Conservation (phyloP, 768 basidiomycete genomes). For the Leccinum truebloodii region DNA sequence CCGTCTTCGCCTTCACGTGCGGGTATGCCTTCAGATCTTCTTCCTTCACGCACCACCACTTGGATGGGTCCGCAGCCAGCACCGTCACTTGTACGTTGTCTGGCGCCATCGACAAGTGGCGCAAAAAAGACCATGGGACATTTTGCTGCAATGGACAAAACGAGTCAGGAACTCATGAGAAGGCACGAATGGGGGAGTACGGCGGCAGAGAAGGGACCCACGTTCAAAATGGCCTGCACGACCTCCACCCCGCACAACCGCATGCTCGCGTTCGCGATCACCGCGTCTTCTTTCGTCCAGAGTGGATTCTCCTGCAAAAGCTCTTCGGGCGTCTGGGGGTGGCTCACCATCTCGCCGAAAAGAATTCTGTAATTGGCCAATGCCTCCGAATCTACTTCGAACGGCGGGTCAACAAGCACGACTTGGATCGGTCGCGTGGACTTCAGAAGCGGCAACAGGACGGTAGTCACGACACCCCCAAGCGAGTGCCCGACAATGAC, state of each 20-base stretch:
- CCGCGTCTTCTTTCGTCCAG: constrained; percentile 11
- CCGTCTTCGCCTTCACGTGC: constrained; percentile 4
- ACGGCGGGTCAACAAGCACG: constrained; percentile 24
- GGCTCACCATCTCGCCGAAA: background rate
- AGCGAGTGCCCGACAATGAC: constrained; percentile 28
- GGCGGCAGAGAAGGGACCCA: constrained; percentile 6
- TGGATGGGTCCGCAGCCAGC: constrained; percentile 18
- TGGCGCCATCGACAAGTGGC: constrained; percentile 2
- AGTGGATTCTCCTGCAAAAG: background rate
- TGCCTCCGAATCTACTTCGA: background rate
- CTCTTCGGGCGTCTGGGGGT: background rate
- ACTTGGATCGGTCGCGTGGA: constrained; percentile 7
- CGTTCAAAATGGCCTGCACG: constrained; percentile 15
- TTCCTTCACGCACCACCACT: background rate
- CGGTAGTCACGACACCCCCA: constrained; percentile 16
- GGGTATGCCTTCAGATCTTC: constrained; percentile 9
- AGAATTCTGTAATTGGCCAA: background rate
- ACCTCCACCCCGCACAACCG: constrained; percentile 10
- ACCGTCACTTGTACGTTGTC: constrained; percentile 12
- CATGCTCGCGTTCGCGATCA: background rate
- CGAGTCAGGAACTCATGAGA: background rate
- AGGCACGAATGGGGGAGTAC: background rate
- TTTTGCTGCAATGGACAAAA: constrained; percentile 19
- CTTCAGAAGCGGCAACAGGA: constrained; percentile 18
- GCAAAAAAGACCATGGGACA: constrained; percentile 22